phyloP scores from a whole-genome alignment of 352 stramenopile species.

The Phytophthora tubulina region DNA sequence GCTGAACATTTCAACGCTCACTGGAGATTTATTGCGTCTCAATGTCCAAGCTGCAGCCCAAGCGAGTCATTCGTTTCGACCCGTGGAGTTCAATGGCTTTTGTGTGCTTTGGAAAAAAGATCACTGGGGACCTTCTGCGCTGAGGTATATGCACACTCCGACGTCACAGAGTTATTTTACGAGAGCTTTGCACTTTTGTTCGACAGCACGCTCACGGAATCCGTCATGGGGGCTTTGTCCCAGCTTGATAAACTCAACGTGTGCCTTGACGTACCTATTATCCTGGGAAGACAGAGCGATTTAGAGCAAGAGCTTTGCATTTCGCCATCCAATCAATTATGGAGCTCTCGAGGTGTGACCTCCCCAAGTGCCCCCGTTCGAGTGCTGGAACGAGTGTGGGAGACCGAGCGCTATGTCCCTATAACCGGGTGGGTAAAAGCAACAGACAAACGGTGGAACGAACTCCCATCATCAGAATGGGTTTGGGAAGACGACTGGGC shows the following conservation, averaged over 20 bases:
- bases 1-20: constrained; percentile 63
- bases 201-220: constrained; percentile 51
- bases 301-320: constrained; percentile 57
- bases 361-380: constrained; percentile 43
- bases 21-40: constrained; percentile 65
- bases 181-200: constrained; percentile 57
- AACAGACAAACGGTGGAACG: constrained; percentile 61
- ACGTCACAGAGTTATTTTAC: constrained; percentile 69
- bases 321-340: constrained; percentile 28
- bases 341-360: constrained; percentile 5
- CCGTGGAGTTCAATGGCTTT: constrained; percentile 78
- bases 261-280: constrained; percentile 58
- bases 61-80: constrained; percentile 76
- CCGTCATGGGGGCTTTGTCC: constrained; percentile 59
- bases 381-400: constrained; percentile 76
- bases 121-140: constrained; percentile 64
- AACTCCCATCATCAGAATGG: constrained; percentile 83
- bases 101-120: constrained; percentile 71
- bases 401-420: constrained; percentile 79
- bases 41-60: constrained; percentile 59
- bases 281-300: constrained; percentile 57
- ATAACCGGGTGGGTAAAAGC: constrained; percentile 77
- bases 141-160: constrained; percentile 54
- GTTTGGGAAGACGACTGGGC: constrained; percentile 83
- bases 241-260: constrained; percentile 62